These are phyloP conservation scores for Gentiana dahurica DNA, from an alignment of 257 asterid genomes.

Conservation along the genomic window DNA sequence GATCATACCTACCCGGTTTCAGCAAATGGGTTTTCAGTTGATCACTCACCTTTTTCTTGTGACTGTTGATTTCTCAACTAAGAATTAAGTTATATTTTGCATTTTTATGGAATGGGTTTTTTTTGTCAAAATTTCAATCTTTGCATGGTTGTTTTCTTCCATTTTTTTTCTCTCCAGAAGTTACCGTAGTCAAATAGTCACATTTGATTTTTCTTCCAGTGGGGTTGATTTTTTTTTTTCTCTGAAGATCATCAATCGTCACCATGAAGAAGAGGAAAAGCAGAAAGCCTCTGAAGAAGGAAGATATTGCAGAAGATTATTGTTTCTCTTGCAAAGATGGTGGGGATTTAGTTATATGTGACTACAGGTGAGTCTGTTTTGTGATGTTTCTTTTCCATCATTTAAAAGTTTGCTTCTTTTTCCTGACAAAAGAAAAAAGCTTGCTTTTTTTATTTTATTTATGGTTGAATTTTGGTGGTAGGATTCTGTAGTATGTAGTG, in stretches of 20 bases:
- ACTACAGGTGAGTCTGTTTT: slow-evolving; percentile 30
- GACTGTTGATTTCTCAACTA: too few species aligned
- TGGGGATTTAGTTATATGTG: slow-evolving; percentile 58
- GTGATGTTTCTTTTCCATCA: neutral
- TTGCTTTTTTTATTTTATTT: neutral
- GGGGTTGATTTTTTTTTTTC: neutral
- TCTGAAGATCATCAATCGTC: neutral
- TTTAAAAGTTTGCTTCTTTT: neutral
- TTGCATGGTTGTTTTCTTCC: neutral
- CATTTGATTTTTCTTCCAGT: neutral
- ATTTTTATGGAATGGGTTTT: slow-evolving; percentile 35
- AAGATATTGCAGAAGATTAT: slow-evolving; percentile 48
- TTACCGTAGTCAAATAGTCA: neutral
- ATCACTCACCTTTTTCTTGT: neutral
- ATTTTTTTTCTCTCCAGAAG: neutral
- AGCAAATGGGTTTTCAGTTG: neutral
- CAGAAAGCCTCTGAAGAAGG: slow-evolving; percentile 28
- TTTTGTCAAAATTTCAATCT: slow-evolving; percentile 4
- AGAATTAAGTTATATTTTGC: neutral
- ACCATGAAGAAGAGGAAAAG: slow-evolving; percentile 30
- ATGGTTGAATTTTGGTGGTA: too few species aligned
- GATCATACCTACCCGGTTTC: neutral
- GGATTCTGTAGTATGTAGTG: neutral
- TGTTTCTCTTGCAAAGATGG: slow-evolving; percentile 87
- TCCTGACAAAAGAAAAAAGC: neutral